These are phyloP conservation scores for Nematocida minor DNA, from an alignment of 371 early-diverging fungal species.

Conservation along the genomic window DNA sequence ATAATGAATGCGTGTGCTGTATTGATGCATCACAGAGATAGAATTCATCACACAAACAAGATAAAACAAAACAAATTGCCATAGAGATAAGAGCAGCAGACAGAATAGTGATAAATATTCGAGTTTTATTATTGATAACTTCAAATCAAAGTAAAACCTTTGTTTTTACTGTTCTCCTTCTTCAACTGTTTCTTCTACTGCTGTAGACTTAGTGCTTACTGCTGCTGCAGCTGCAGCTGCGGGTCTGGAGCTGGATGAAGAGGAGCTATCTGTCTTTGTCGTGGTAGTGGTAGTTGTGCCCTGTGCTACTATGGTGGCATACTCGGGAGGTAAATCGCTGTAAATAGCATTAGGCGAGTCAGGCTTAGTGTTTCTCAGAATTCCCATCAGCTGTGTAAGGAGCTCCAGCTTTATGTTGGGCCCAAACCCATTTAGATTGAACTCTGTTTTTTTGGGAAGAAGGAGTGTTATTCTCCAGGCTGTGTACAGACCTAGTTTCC, in stretches of 20 bases:
- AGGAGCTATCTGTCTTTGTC: background rate
- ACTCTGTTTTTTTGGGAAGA: background rate
- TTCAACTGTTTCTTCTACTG: slow-evolving; percentile 1
- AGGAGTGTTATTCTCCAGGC: slow-evolving; percentile 2
- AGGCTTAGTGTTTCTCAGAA: background rate
- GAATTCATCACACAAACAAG: too few species aligned
- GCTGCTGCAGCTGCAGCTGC: background rate
- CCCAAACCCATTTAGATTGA: background rate
- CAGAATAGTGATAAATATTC: background rate
- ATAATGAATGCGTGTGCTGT: too few species aligned
- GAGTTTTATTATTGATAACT: slow-evolving; percentile 13
- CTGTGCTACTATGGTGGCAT: background rate
- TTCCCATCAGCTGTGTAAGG: background rate
- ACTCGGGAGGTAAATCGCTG: slow-evolving; percentile 9
- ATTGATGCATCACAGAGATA: too few species aligned
- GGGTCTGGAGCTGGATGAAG: background rate
- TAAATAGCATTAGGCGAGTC: background rate
- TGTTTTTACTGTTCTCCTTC: background rate
- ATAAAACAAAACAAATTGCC: too few species aligned
- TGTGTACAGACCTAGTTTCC: background rate
- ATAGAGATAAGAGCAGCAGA: too few species aligned
- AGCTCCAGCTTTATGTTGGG: slow-evolving; percentile 8
- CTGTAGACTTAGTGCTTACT: background rate
- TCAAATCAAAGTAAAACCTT: background rate
- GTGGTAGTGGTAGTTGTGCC: background rate